phyloP scores from a whole-genome alignment of 305 asterid species.

The Vinca major region DNA sequence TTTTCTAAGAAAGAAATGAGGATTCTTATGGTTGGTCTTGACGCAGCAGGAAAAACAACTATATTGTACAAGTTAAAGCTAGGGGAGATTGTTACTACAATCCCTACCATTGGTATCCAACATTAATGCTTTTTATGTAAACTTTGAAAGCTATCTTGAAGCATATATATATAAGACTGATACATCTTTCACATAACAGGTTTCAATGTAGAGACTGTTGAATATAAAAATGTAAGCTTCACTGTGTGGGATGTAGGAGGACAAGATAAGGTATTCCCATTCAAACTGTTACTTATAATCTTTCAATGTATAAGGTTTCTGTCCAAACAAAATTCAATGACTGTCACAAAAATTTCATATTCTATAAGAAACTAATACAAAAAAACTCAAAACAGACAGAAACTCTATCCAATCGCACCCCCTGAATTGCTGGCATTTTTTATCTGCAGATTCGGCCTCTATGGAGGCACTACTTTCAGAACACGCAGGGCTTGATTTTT shows the following conservation, averaged over 20 bases:
- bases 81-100: constrained; percentile 42
- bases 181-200: constrained; percentile 14
- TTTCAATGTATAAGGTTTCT: neutral
- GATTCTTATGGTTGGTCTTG: constrained; percentile 55
- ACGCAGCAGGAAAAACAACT: constrained; percentile 49
- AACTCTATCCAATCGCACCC: no score
- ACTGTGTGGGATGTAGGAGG: constrained; percentile 58
- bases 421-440: no score
- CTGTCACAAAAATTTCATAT: neutral
- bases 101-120: constrained; percentile 41
- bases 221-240: constrained; percentile 43
- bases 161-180: no score
- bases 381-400: no score
- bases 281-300: neutral
- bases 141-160: neutral
- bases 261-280: constrained; percentile 35
- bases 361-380: no score
- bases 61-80: constrained; percentile 45
- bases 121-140: neutral
- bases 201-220: constrained; percentile 49
- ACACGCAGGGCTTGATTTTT: constrained; percentile 42
- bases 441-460: constrained; percentile 32
- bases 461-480: constrained; percentile 46
- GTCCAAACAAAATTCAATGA: neutral
- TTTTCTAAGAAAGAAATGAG: constrained; percentile 47